Evolutionary conservation across 2,329 filamentous ascomycete species (phyloP).

Genomic region (Chaetomium globosum): DNA sequence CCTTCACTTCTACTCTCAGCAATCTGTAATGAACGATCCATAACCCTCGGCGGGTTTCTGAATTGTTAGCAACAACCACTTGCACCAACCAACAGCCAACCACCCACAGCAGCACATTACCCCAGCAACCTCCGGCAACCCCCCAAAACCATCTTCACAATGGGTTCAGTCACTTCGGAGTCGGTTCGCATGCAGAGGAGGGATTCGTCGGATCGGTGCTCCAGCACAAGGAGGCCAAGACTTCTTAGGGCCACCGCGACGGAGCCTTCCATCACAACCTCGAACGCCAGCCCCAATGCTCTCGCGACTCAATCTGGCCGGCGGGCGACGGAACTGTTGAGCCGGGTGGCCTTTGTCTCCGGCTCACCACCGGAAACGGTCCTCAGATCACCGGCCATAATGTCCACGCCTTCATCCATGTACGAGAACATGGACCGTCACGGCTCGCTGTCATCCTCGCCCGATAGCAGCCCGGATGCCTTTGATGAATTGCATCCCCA

Average conservation of each 20-base stretch:
- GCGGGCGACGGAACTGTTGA: conserved; percentile 58
- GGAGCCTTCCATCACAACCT: conserved; percentile 60
- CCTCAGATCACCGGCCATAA: conserved; percentile 40
- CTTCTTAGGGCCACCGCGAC: conserved; percentile 59
- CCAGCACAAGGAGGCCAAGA: conserved; percentile 52
- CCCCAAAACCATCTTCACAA: conserved; percentile 30
- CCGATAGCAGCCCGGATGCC: conserved; percentile 37
- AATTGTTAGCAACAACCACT: conserved; percentile 13
- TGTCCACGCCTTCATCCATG: conserved; percentile 45
- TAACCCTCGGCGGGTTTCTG: background rate
- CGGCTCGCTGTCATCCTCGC: conserved; percentile 37
- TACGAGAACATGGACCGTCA: conserved; percentile 40
- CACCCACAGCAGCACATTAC: conserved; percentile 14
- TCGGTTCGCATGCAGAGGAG: conserved; percentile 43
- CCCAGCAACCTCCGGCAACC: conserved; percentile 4
- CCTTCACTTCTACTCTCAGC: conserved; percentile 20
- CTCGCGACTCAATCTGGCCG: conserved; percentile 54
- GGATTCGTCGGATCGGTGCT: conserved; percentile 48
- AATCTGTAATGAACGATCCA: conserved; percentile 12
- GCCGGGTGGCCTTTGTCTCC: conserved; percentile 55
- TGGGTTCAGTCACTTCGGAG: conserved; percentile 46
- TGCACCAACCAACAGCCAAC: conserved; percentile 15
- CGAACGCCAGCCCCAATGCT: conserved; percentile 56
- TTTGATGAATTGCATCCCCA: conserved; percentile 38
- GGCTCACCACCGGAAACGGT: conserved; percentile 44